Base-by-base conservation (phyloP, 495 filamentous ascomycete species). In the Podospora pseudopauciseta region DNA sequence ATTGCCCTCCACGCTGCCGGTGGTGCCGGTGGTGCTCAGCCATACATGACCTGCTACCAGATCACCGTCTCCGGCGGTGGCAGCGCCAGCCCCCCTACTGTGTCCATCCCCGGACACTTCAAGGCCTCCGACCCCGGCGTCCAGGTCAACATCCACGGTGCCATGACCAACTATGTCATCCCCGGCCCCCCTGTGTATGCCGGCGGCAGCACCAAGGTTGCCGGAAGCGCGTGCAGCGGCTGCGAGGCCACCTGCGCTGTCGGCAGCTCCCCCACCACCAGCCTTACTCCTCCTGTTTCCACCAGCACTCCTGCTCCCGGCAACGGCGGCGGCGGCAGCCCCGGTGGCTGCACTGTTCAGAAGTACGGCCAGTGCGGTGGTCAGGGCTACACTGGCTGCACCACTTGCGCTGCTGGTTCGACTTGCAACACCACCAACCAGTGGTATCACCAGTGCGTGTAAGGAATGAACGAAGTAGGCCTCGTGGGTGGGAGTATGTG, bases 31-130 rank as follows among this genome's bases (percentile, higher is more conserved):
- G 74, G 75, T n/a, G 84, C 81, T 3, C 84, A 86, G 73, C 75
- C 83, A 63, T 85, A 86, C 69, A 76, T 85, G 68, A 81, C 82
- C 5, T 85, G 83, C 75, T 86, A 79, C 74, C 82, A 86, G 74
- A 60, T 83, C 6, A 72, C 76, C 27, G 75, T 84, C 18, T 69
- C 70, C 3, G 78, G 77, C 13, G 65, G 72, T 20, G 80, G 79
- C 30, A 70, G 66, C 44, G 80, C 79, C 3, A 74, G 60, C 56
- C 81, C 81, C 3, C 64, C 74, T 2, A 79, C 77, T 6, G 80
- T 83, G 7, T 67, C 64, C 61, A 77, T 85, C 63, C 83, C 83
- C 11, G 83, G 82, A 15, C 83, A 82, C 6, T 87, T 86, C 71
- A 76, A 76, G 27, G 75, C 77, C 23, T 74, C 67, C 44, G 84